phyloP scores from a whole-genome alignment of 352 stramenopile genomes.

The Pythium sp. region DNA sequence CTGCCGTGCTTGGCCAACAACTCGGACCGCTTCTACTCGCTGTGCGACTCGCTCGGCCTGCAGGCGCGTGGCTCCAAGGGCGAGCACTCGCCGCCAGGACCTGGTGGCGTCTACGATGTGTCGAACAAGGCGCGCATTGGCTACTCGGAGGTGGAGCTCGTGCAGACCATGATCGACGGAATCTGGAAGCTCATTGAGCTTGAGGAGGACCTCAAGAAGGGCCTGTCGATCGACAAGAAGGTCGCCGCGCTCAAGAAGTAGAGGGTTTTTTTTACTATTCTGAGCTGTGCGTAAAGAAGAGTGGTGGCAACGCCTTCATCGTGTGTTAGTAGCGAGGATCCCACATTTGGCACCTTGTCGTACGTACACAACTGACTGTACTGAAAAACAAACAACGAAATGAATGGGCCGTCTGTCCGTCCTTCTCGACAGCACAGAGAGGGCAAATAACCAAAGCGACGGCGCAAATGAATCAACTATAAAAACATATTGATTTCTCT shows the following conservation, averaged over 20 bases:
- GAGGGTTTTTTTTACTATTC: not conserved
- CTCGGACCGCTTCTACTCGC: slow-evolving; percentile 63
- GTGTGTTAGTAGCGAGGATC: not conserved
- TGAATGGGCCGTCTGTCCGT: not conserved
- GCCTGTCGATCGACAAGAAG: slow-evolving; percentile 67
- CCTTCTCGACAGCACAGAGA: not conserved
- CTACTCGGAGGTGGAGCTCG: slow-evolving; percentile 92
- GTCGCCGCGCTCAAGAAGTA: slow-evolving; percentile 38
- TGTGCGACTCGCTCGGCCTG: slow-evolving; percentile 75
- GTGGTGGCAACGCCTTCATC: not conserved
- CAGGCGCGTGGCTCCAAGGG: slow-evolving; percentile 80
- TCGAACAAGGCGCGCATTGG: slow-evolving; percentile 94
- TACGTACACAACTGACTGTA: not conserved
- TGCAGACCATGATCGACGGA: slow-evolving; percentile 95
- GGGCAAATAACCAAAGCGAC: not conserved
- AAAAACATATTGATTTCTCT: slow-evolving; percentile 14
- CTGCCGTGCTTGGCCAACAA: slow-evolving; percentile 72
- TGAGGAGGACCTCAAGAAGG: slow-evolving; percentile 89
- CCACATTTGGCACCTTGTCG: not conserved
- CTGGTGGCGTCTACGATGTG: slow-evolving; percentile 91
- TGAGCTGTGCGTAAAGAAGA: not conserved
- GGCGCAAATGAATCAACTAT: slow-evolving; percentile 5
- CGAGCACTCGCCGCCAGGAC: slow-evolving; percentile 78
- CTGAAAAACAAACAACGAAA: not conserved
- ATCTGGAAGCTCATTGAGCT: slow-evolving; percentile 90